These are phyloP conservation scores for Termitomyces sp. DNA, from an alignment of 768 basidiomycete species.

Conservation along the genomic window DNA sequence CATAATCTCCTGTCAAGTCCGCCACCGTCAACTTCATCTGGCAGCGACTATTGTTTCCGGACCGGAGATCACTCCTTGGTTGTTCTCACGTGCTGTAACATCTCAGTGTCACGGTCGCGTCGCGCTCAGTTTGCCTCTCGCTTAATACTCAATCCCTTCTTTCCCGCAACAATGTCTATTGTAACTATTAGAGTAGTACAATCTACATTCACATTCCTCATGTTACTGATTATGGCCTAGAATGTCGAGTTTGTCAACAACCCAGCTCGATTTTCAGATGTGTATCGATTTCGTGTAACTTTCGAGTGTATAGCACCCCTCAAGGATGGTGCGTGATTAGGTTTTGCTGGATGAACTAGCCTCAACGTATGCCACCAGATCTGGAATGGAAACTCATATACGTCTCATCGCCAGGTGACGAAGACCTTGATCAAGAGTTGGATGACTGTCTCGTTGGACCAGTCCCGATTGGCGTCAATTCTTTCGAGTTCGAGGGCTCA, in stretches of 20 bases:
- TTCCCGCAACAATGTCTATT: constrained; percentile 44
- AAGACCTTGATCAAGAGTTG: constrained; percentile 92
- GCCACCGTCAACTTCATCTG: neutral
- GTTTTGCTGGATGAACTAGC: neutral
- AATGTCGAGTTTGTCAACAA: constrained; percentile 91
- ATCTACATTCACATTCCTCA: neutral
- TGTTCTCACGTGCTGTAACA: constrained; percentile 8
- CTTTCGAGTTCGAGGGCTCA: constrained; percentile 91
- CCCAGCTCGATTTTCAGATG: constrained; percentile 86
- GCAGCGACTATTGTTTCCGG: neutral
- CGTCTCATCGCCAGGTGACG: constrained; percentile 89
- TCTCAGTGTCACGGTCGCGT: constrained; percentile 14
- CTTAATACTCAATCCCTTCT: constrained; percentile 1
- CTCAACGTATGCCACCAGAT: constrained; percentile 40
- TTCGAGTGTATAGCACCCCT: constrained; percentile 95
- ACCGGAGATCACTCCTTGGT: neutral
- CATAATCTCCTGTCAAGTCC: neutral
- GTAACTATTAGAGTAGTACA: constrained; percentile 59
- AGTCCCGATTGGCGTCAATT: constrained; percentile 93
- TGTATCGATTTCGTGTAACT: constrained; percentile 90
- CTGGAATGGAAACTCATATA: constrained; percentile 98
- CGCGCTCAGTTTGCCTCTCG: constrained; percentile 9
- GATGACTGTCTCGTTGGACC: constrained; percentile 98
- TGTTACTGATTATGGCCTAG: constrained; percentile 27
- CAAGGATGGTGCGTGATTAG: constrained; percentile 58